phyloP scores from a whole-genome alignment of 1,284 basidiomycete species.

The Heterobasidion occidentale region DNA sequence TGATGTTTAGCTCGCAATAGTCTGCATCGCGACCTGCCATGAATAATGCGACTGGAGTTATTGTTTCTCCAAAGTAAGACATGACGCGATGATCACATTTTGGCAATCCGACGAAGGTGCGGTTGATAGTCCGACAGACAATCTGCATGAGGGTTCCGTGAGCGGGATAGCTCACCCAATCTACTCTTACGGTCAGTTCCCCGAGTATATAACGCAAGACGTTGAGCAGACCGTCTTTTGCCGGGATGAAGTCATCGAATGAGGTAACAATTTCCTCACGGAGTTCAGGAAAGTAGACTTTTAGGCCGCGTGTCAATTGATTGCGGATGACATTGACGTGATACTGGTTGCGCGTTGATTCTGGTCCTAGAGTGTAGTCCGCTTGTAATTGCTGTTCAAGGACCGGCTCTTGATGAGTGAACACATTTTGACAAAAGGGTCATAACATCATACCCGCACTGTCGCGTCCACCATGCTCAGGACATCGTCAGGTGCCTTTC shows the following conservation, averaged over 20 bases:
- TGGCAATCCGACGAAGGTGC: neutral
- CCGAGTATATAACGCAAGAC: neutral
- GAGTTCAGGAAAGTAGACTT: slow-evolving; percentile 20
- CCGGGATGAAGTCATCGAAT: slow-evolving; percentile 22
- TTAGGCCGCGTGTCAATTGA: slow-evolving; percentile 26
- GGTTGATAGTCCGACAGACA: neutral
- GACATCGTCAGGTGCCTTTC: slow-evolving; percentile 25
- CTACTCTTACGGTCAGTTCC: neutral
- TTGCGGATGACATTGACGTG: slow-evolving; percentile 23
- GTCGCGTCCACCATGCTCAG: slow-evolving; percentile 84
- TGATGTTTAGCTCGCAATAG: neutral
- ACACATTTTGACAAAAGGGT: neutral
- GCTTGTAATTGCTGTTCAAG: neutral
- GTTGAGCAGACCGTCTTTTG: neutral
- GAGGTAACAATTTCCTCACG: slow-evolving; percentile 25
- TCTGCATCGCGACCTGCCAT: neutral
- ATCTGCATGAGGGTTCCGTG: neutral
- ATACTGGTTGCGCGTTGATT: slow-evolving; percentile 15
- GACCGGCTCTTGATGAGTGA: neutral
- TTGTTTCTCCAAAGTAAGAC: neutral
- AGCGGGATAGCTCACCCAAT: neutral
- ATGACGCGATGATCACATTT: neutral
- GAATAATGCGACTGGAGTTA: too few species aligned
- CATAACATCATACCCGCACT: slow-evolving; percentile 64
- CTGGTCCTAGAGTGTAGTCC: slow-evolving; percentile 7